Base-by-base conservation (phyloP, 2,329 filamentous ascomycete species). In the Curvularia verruculosa region DNA sequence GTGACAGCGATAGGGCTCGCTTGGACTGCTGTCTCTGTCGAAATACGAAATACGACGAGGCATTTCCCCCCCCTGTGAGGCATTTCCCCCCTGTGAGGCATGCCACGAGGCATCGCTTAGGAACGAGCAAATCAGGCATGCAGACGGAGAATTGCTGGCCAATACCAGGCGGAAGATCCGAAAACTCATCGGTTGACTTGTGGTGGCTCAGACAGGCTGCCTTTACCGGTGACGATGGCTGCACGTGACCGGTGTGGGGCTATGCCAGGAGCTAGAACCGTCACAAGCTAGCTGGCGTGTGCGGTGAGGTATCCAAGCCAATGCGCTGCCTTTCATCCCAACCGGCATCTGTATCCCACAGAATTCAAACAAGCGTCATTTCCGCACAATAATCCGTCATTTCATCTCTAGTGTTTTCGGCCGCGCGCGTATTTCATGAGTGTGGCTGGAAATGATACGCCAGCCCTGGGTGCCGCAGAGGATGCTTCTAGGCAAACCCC, bases 381-480 rank as follows among this genome's bases (percentile, higher is more conserved):
- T 23, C 18, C 49, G 41, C 44, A 56, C 50, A 26, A 44, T 52
- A 41, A 44, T 58, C 44, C 46, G 46, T 45, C 23, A 40, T 47
- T n/a, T 24, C 18, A 28, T 57, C 44, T 41, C 44, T 24, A 12
- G 55, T 50, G 41, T 40, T 53, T n/a, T 48, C 48, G 44, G 39
- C 58, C 57, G 56, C 57, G 58, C 58, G 48, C 50, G 54, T 58
- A 59, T 70, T 75, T 73, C 56, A 75, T 75, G 73, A 74, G 59
- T 67, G 66, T 64, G 64, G 65, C 66, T 69, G 71, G 72, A 72
- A 67, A 76, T 75, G 74, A 66, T 70, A 71, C 68, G 64, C 71
- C 70, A 73, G 65, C 60, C 64, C 64, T 70, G 70, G 72, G 69
- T 71, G 72, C 64, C 60, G 61, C 65, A 73, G 71, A 75, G 51